These are phyloP conservation scores for Fragosphaeria purpurea DNA, from an alignment of 2,329 filamentous ascomycete species.

Conservation along the genomic window DNA sequence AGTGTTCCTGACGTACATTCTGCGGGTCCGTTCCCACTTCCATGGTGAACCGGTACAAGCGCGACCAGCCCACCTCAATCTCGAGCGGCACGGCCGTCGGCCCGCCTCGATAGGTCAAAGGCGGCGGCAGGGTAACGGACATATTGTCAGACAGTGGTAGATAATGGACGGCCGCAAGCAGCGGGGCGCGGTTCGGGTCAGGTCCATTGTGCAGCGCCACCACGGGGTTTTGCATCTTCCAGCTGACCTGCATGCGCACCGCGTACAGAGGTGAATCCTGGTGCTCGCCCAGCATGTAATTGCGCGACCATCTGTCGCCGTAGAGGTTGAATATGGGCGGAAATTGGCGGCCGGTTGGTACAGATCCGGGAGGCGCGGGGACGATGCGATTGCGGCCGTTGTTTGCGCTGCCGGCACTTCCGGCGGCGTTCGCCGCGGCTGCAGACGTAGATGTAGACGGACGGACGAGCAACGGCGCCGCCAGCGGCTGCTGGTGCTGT, in stretches of 20 bases:
- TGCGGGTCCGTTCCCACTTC: constrained; percentile 19
- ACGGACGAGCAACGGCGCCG: too few species aligned
- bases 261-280: constrained; percentile 23
- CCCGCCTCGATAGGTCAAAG: constrained; percentile 12
- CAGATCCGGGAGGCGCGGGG: constrained; percentile 3
- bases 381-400: background rate
- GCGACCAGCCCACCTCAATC: constrained; percentile 9
- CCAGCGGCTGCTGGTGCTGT: too few species aligned
- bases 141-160: constrained; percentile 9
- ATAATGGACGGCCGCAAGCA: constrained; percentile 20
- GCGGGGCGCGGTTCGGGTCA: constrained; percentile 14
- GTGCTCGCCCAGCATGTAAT: constrained; percentile 21
- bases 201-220: constrained; percentile 26
- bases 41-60: constrained; percentile 23
- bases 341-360: constrained; percentile 19
- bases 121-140: constrained; percentile 21
- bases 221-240: constrained; percentile 17
- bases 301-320: constrained; percentile 11
- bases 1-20: constrained; percentile 21
- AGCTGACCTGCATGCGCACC: constrained; percentile 17
- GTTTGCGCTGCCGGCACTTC: background rate
- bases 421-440: too few species aligned
- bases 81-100: constrained; percentile 9
- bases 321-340: constrained; percentile 25
- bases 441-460: too few species aligned